Evolutionary conservation across 306 rosid species (phyloP).

Genomic region (Cicer arietinum): DNA sequence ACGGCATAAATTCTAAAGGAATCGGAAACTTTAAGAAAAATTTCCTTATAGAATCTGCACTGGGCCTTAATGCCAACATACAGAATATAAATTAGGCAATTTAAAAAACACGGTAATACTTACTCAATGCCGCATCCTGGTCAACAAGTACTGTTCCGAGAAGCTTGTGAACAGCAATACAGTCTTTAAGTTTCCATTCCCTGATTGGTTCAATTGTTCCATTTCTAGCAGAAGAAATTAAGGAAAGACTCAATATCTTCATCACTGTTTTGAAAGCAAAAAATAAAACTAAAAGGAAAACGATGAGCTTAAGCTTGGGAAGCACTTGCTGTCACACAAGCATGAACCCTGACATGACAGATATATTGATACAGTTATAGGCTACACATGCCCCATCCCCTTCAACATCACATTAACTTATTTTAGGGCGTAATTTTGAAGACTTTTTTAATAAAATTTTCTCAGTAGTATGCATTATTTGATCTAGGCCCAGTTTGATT

Average conservation of each 20-base stretch:
- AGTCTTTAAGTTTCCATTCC: conserved; percentile 85
- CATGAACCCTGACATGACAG: neutral
- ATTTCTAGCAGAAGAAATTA: conserved; percentile 52
- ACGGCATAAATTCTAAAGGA: neutral
- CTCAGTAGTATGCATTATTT: neutral
- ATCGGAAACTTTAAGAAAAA: neutral
- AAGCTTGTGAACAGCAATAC: conserved; percentile 76
- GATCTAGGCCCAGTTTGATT: neutral
- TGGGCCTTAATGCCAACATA: conserved; percentile 7
- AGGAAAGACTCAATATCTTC: conserved; percentile 22
- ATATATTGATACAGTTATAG: neutral
- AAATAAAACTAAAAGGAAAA: conserved; percentile 29
- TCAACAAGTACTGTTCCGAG: conserved; percentile 70
- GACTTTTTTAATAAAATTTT: neutral
- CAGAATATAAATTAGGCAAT: conserved; percentile 15
- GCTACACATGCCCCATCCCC: neutral
- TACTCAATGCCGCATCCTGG: conserved; percentile 71
- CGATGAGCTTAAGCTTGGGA: conserved; percentile 3
- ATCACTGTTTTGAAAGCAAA: conserved; percentile 7
- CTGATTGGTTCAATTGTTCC: conserved; percentile 74
- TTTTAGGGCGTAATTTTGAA: neutral
- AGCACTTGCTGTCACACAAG: neutral
- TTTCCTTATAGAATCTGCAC: neutral
- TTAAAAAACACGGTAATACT: conserved; percentile 41
- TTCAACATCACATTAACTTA: neutral